These are phyloP conservation scores for Ceratocystiopsis minuta DNA, from an alignment of 2,329 filamentous ascomycete species.

Conservation along the genomic window DNA sequence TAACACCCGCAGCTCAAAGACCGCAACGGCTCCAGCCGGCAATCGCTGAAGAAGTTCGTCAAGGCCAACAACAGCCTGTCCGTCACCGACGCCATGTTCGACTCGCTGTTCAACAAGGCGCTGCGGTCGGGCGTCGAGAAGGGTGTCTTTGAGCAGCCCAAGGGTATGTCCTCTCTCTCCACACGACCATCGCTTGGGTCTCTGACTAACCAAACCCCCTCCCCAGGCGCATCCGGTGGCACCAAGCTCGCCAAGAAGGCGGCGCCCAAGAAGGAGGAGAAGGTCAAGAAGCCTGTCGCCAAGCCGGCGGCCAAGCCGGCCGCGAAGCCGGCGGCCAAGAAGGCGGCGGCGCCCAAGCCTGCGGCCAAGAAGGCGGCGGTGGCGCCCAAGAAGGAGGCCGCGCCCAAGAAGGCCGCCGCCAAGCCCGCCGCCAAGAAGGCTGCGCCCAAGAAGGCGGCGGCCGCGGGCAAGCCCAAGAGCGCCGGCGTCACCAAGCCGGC, in stretches of 20 bases:
- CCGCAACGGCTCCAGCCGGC: slow-evolving; percentile 42
- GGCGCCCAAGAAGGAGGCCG: slow-evolving; percentile 13
- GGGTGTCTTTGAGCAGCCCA: slow-evolving; percentile 74
- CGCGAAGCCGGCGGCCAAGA: slow-evolving; percentile 19
- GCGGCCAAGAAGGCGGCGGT: slow-evolving; percentile 17
- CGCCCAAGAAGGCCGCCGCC: slow-evolving; percentile 15
- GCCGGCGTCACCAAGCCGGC: slow-evolving; percentile 57
- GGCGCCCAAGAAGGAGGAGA: slow-evolving; percentile 16
- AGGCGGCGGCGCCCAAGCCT: slow-evolving; percentile 14
- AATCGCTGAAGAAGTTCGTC: slow-evolving; percentile 44
- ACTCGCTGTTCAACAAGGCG: slow-evolving; percentile 70
- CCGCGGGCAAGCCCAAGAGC: slow-evolving; percentile 46
- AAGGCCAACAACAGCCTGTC: slow-evolving; percentile 34
- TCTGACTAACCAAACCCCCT: background rate
- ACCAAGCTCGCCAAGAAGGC: slow-evolving; percentile 84
- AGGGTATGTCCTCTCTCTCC: slow-evolving; percentile 42
- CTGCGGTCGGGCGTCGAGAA: slow-evolving; percentile 69
- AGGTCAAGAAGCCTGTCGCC: slow-evolving; percentile 14
- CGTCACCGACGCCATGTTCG: slow-evolving; percentile 36
- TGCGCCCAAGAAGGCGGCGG: slow-evolving; percentile 17
- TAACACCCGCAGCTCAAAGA: slow-evolving; percentile 35
- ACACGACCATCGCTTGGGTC: too few relatives aligned
- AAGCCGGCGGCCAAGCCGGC: slow-evolving; percentile 15
- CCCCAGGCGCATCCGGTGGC: slow-evolving; percentile 59
- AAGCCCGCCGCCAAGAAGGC: too few relatives aligned